Conservation (phyloP, 805 yeast genomes). For the Wickerhamomyces tratensis region DNA sequence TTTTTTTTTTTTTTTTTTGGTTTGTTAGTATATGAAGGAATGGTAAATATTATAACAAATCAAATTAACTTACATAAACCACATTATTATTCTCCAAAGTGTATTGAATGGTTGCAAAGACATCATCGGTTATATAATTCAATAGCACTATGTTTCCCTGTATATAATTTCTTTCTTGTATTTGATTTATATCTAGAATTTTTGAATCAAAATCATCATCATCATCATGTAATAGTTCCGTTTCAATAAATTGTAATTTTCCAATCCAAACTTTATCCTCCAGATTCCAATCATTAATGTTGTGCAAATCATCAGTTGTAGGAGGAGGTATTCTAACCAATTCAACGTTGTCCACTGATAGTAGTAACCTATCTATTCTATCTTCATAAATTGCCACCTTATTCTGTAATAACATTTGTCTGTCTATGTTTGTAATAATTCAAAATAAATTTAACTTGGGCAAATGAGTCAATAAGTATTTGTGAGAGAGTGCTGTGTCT, state of each 20-base stretch:
- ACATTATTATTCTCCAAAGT: conserved; percentile 20
- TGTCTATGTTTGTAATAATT: too few species aligned
- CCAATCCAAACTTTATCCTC: conserved; percentile 27
- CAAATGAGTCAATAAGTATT: too few species aligned
- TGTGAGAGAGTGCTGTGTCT: too few species aligned
- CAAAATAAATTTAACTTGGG: too few species aligned
- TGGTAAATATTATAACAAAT: too few species aligned
- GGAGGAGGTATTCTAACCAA: conserved; percentile 12
- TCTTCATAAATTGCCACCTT: neutral
- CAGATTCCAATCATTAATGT: conserved; percentile 21
- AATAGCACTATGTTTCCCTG: conserved; percentile 5
- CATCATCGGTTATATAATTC: conserved; percentile 12
- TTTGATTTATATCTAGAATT: neutral
- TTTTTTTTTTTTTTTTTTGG: conserved; percentile 11
- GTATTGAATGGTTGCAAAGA: conserved; percentile 28
- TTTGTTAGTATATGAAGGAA: neutral
- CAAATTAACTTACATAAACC: conserved; percentile 14
- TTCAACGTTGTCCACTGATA: conserved; percentile 2
- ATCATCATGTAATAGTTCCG: conserved; percentile 3
- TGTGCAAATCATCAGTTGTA: neutral
- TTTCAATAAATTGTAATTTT: conserved; percentile 19
- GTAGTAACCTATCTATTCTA: neutral
- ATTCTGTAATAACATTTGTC: neutral
- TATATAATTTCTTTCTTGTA: neutral
- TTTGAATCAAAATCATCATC: neutral